phyloP scores from a whole-genome alignment of 2,329 filamentous ascomycete species.

The Talaromyces marneffei region DNA sequence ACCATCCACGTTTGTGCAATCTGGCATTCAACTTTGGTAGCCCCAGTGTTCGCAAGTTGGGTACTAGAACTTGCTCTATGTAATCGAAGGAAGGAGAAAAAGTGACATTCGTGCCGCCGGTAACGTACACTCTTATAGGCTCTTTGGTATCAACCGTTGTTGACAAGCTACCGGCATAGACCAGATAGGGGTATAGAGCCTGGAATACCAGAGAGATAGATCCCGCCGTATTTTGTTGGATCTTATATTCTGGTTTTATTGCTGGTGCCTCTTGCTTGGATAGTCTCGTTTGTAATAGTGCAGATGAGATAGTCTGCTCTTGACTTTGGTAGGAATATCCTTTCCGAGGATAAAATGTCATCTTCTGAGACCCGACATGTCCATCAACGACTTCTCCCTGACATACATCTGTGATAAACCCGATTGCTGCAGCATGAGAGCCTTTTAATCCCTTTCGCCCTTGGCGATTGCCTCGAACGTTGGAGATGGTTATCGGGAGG shows the following conservation, averaged over 20 bases:
- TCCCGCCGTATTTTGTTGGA: conserved; percentile 46
- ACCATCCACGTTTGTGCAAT: conserved; percentile 51
- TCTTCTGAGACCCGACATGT: conserved; percentile 30
- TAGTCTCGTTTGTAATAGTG: background rate
- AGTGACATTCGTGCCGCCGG: conserved; percentile 55
- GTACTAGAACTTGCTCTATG: conserved; percentile 50
- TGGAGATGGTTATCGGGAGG: conserved; percentile 45
- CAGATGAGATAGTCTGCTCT: background rate
- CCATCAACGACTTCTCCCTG: conserved; percentile 37
- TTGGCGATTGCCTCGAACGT: conserved; percentile 49
- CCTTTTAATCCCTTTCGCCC: conserved; percentile 52
- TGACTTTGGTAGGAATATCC: background rate
- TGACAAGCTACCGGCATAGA: conserved; percentile 37
- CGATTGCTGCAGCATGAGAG: conserved; percentile 52
- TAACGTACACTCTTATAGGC: conserved; percentile 41
- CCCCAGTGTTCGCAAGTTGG: conserved; percentile 48
- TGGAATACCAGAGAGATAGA: conserved; percentile 54
- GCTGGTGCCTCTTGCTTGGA: conserved; percentile 11
- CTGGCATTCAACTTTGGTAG: conserved; percentile 42
- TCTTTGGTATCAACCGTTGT: background rate
- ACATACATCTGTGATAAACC: conserved; percentile 48
- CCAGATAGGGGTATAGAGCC: conserved; percentile 53
- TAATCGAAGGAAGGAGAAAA: conserved; percentile 54
- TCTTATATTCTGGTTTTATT: conserved; percentile 32
- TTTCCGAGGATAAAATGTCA: conserved; percentile 30